Percentiles rank a stretch among this genome's conserved stretches.
Evolutionary conservation across 495 filamentous ascomycete genomes (phyloP).

Genomic region (Letharia columbiana): DNA sequence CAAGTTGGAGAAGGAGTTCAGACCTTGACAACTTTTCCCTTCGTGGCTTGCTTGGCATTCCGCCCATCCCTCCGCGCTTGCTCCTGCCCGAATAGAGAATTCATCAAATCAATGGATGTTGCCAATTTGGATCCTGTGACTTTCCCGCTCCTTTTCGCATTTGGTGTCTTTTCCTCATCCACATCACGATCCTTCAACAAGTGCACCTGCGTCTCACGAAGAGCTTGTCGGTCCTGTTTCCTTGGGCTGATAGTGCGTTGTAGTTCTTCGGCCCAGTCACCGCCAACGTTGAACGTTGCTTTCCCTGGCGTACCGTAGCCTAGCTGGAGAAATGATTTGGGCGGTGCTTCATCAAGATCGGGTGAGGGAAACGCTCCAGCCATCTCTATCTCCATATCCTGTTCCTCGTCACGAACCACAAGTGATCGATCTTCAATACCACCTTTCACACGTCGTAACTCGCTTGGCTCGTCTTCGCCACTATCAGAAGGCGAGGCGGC

Average conservation of each 20-base stretch:
- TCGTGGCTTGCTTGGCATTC: constrained; percentile 38
- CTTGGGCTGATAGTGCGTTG: constrained; percentile 85
- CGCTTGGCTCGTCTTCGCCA: constrained; percentile 53
- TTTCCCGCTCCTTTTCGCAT: constrained; percentile 24
- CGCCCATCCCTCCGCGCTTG: constrained; percentile 32
- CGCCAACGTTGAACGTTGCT: constrained; percentile 46
- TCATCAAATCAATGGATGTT: constrained; percentile 84
- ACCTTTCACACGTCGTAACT: constrained; percentile 48
- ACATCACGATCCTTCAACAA: constrained; percentile 39
- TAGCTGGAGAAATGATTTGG: constrained; percentile 42
- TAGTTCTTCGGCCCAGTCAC: constrained; percentile 85
- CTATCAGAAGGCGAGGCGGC: constrained; percentile 69
- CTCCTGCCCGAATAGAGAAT: constrained; percentile 69
- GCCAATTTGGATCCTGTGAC: constrained; percentile 52
- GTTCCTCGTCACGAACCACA: constrained; percentile 47
- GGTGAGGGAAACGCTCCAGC: constrained; percentile 60
- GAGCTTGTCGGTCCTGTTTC: constrained; percentile 67
- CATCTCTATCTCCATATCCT: constrained; percentile 69
- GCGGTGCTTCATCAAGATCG: constrained; percentile 51
- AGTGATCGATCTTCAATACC: constrained; percentile 59
- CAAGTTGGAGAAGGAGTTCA: constrained; percentile 40
- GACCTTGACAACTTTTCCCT: constrained; percentile 63
- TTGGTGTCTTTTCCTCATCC: constrained; percentile 33
- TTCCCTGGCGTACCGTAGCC: constrained; percentile 51
- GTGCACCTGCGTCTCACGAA: constrained; percentile 51